Percentiles rank a stretch among this genome's conserved stretches.
phyloP scores from a whole-genome alignment of 306 rosid genomes.

The Albizia julibrissin region DNA sequence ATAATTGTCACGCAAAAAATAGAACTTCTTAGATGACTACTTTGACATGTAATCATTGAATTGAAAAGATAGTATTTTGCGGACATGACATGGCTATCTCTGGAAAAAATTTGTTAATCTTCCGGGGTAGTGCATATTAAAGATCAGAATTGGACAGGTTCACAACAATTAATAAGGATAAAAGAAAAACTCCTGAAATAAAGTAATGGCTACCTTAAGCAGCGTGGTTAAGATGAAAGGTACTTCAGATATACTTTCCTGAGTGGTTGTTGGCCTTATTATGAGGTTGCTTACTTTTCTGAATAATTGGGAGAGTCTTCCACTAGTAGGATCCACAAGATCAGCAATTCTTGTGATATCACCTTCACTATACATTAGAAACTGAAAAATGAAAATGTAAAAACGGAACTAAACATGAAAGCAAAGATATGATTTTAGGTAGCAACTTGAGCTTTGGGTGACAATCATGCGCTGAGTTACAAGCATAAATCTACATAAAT shows the following conservation, averaged over 20 bases:
- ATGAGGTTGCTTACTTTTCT: slow-evolving; percentile 49
- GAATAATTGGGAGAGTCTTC: slow-evolving; percentile 55
- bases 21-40: too few species aligned
- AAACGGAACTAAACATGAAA: slow-evolving; percentile 23
- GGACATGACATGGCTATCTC: background rate
- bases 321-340: slow-evolving; percentile 59
- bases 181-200: slow-evolving; percentile 7
- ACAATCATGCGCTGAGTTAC: background rate
- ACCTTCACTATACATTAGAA: slow-evolving; percentile 73
- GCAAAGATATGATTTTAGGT: background rate
- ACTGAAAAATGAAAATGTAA: slow-evolving; percentile 51
- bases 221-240: slow-evolving; percentile 46
- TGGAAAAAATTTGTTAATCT: slow-evolving; percentile 1
- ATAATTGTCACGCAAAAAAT: too few species aligned
- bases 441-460: slow-evolving; percentile 1
- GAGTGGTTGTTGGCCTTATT: slow-evolving; percentile 33
- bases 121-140: slow-evolving; percentile 1
- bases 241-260: slow-evolving; percentile 47
- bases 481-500: background rate
- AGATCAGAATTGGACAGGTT: background rate
- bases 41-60: background rate
- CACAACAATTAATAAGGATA: background rate
- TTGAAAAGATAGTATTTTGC: background rate
- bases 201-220: slow-evolving; percentile 51
- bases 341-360: slow-evolving; percentile 55